phyloP scores from a whole-genome alignment of 495 filamentous ascomycete genomes.

The Penicillium parvum region DNA sequence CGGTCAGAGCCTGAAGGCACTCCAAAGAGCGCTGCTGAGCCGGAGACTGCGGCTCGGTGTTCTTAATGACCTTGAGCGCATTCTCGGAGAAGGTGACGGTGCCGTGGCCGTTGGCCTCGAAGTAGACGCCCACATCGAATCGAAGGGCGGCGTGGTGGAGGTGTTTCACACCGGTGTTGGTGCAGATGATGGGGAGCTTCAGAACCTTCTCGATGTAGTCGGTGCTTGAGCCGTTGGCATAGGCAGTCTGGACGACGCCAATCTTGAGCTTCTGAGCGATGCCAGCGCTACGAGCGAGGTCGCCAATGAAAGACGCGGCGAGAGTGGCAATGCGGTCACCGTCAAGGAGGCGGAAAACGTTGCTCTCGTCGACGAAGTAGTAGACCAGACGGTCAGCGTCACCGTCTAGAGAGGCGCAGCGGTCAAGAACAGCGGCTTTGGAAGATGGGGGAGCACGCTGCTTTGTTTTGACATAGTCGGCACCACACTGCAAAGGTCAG shows the following conservation, averaged over 20 bases:
- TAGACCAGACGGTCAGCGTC: slow-evolving; percentile 95
- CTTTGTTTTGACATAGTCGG: slow-evolving; percentile 95
- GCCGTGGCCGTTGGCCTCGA: slow-evolving; percentile 97
- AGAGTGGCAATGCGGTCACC: slow-evolving; percentile 96
- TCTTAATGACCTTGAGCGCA: slow-evolving; percentile 71
- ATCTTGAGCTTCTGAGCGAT: slow-evolving; percentile 76
- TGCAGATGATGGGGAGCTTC: slow-evolving; percentile 86
- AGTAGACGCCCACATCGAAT: slow-evolving; percentile 94
- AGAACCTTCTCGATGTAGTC: slow-evolving; percentile 84
- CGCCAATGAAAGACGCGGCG: slow-evolving; percentile 87
- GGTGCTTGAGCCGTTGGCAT: slow-evolving; percentile 95
- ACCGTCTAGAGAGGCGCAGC: slow-evolving; percentile 90
- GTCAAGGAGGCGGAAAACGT: slow-evolving; percentile 82
- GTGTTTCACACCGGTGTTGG: slow-evolving; percentile 93
- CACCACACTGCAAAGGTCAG: slow-evolving; percentile 64
- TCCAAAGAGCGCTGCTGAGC: slow-evolving; percentile 82
- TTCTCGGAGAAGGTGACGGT: slow-evolving; percentile 89
- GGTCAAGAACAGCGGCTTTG: slow-evolving; percentile 65
- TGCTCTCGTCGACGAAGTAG: slow-evolving; percentile 83
- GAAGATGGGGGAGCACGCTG: slow-evolving; percentile 85
- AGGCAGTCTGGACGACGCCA: slow-evolving; percentile 93
- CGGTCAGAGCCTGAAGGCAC: slow-evolving; percentile 71
- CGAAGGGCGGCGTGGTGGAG: slow-evolving; percentile 90
- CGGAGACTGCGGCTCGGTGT: slow-evolving; percentile 78
- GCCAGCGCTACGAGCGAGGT: slow-evolving; percentile 75